Evolutionary conservation across 768 basidiomycete species (phyloP).

Genomic region (Rubroboletus pulcherrimus): DNA sequence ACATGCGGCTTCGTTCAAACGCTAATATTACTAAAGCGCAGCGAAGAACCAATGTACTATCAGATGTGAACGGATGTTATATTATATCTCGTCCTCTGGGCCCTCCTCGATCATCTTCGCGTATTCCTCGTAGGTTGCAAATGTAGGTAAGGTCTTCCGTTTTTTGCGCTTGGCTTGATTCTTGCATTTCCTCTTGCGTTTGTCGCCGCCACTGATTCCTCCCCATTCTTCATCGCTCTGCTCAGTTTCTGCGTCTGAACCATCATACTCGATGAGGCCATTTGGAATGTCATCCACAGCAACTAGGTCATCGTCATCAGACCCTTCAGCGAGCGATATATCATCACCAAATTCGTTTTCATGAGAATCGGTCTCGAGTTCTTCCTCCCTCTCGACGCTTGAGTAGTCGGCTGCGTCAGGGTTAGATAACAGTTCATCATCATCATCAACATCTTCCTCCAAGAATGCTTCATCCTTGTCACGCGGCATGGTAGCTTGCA

Average conservation of each 20-base stretch:
- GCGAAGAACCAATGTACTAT: background rate
- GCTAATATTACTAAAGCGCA: background rate
- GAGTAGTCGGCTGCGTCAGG: constrained; percentile 30
- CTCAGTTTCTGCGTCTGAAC: constrained; percentile 39
- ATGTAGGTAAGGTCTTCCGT: constrained; percentile 64
- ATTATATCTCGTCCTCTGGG: constrained; percentile 29
- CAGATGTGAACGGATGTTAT: constrained; percentile 1
- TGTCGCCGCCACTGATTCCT: constrained; percentile 43
- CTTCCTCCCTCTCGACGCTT: constrained; percentile 33
- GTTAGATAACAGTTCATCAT: constrained; percentile 28
- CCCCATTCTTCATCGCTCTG: constrained; percentile 28
- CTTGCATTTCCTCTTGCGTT: constrained; percentile 48
- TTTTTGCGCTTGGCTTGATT: constrained; percentile 59
- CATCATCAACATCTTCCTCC: constrained; percentile 29
- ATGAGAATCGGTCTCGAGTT: constrained; percentile 23
- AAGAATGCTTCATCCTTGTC: constrained; percentile 44
- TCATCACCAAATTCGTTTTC: constrained; percentile 39
- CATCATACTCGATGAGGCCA: constrained; percentile 59
- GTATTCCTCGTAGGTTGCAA: constrained; percentile 86
- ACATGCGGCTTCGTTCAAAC: background rate
- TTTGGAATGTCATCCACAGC: constrained; percentile 51
- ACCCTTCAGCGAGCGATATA: constrained; percentile 58
- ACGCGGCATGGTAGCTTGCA: constrained; percentile 82
- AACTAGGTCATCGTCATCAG: constrained; percentile 70
- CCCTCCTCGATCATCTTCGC: constrained; percentile 76